Base-by-base conservation (phyloP, 2,329 filamentous ascomycete species). In the Fusarium hostae region DNA sequence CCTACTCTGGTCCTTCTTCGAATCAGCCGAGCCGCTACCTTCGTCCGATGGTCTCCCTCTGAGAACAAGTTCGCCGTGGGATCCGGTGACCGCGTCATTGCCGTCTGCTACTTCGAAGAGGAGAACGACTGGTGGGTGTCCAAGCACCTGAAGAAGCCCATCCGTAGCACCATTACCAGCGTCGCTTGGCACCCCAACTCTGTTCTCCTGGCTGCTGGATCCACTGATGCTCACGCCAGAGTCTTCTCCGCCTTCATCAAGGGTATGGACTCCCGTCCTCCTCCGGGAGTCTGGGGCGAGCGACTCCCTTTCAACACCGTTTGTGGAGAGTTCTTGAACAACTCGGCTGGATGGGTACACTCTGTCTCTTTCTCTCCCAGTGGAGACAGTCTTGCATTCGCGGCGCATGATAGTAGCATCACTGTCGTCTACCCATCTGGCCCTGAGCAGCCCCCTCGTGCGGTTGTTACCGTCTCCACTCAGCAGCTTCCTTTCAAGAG, bases 81-180 rank as follows among this genome's bases (percentile, higher is more conserved):
- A 67, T 98, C 95, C 32, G 96, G 96, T 69, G 96, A 97, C 76
- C 91, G 96, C 71, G 92, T 97, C 73, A 97, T 99, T 78, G 94
- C 96, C 43, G 89, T 98, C 76, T 99, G 96, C 87, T 98, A 98
- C 86, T 99, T 99, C 77, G 96, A 99, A 80, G 94, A 97, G 81
- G 96, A 99, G 83, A 98, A 99, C 83, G 95, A 99, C 86, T 99
- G 96, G 96, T 99, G 96, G 96, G 95, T 99, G 44, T 98, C 95
- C 40, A 99, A 99, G 87, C 96, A 99, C 84, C 85, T 99, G 79
- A 98, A 98, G 90, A 99, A 98, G 88, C 96, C 96, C 24, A 97
- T 99, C 78, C 93, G 95, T 75, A 97, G 94, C 81, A 99, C 96
- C 63, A 95, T 99, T 77, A 98, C 96, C 61, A 94, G 93, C 20